A percentile compares a stretch with the other conserved stretches of the same genome.
Evolutionary conservation across 306 rosid genomes (phyloP).

Genomic region (Echinosophora koreensis): DNA sequence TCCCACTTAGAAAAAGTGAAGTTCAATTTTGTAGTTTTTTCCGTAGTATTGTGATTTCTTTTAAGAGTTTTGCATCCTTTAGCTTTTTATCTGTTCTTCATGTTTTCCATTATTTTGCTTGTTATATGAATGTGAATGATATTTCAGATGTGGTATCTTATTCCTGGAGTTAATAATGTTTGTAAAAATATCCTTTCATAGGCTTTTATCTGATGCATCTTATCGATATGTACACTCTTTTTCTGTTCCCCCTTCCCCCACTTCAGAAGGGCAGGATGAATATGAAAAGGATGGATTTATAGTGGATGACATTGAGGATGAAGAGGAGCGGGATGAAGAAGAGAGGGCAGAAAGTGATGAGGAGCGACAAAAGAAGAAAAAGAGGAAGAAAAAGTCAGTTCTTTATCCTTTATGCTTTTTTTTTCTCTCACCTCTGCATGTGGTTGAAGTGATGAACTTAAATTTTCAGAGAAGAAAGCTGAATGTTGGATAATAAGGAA

Average conservation of each 20-base stretch:
- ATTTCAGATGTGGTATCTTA: conserved; percentile 6
- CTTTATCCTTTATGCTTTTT: conserved; percentile 17
- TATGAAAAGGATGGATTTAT: conserved; percentile 98
- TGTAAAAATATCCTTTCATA: not conserved
- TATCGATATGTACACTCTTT: conserved; percentile 11
- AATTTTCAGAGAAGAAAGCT: not conserved
- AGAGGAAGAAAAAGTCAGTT: conserved; percentile 86
- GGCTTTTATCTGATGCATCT: conserved; percentile 25
- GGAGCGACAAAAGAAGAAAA: conserved; percentile 93
- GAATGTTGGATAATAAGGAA: conserved; percentile 5
- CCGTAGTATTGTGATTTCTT: not conserved
- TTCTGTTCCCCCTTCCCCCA: not conserved
- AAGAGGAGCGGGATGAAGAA: conserved; percentile 83
- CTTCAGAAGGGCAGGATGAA: conserved; percentile 89
- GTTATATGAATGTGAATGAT: conserved; percentile 17
- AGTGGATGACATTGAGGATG: conserved; percentile 92
- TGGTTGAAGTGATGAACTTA: conserved; percentile 29
- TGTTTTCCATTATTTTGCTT: conserved; percentile 13
- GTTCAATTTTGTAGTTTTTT: not conserved
- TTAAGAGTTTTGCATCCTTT: conserved; percentile 3
- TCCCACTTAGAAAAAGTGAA: not conserved
- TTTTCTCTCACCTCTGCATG: not conserved
- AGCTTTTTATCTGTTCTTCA: not conserved
- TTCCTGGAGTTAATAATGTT: conserved; percentile 13
- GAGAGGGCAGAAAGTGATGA: conserved; percentile 86